Conservation (phyloP, 768 basidiomycete species). For the Phanerochaete carnosa region DNA sequence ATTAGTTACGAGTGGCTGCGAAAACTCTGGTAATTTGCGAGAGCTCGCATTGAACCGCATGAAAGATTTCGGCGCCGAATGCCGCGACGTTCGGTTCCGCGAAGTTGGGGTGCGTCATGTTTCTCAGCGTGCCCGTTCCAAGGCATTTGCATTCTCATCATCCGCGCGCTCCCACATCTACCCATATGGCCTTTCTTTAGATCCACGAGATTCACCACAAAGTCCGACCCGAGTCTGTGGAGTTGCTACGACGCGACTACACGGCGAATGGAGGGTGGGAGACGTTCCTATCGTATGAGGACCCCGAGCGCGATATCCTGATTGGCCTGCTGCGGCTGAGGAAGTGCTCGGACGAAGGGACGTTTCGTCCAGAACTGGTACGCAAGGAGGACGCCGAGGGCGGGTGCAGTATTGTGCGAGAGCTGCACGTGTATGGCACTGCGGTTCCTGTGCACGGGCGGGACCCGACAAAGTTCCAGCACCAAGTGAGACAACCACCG, state of each 20-base stretch:
- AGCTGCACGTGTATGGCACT: constrained; percentile 97
- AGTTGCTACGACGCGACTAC: constrained; percentile 94
- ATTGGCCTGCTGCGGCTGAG: constrained; percentile 88
- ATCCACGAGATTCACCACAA: constrained; percentile 99
- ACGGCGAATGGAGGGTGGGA: constrained; percentile 99
- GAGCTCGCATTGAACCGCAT: constrained; percentile 95
- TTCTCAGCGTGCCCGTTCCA: not conserved
- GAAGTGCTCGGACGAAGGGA: constrained; percentile 96
- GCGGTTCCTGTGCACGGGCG: constrained; percentile 96
- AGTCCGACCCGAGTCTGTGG: constrained; percentile 91
- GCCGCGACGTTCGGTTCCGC: constrained; percentile 94
- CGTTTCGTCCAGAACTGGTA: constrained; percentile 91
- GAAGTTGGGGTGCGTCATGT: constrained; percentile 85
- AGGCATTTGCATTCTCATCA: not conserved
- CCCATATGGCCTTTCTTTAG: constrained; percentile 36
- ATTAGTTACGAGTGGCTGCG: constrained; percentile 93
- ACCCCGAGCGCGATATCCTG: constrained; percentile 94
- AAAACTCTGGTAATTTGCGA: constrained; percentile 95
- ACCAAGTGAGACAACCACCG: constrained; percentile 52
- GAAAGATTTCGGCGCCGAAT: constrained; percentile 98
- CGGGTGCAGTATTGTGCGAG: constrained; percentile 88
- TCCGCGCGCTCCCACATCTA: constrained; percentile 5
- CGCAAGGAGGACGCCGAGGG: constrained; percentile 63
- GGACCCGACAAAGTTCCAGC: constrained; percentile 98
- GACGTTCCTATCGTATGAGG: constrained; percentile 98